Percentiles rank a stretch among this genome's conserved stretches.
Conservation (phyloP, 495 filamentous ascomycete genomes). For the Penicillium parvum region DNA sequence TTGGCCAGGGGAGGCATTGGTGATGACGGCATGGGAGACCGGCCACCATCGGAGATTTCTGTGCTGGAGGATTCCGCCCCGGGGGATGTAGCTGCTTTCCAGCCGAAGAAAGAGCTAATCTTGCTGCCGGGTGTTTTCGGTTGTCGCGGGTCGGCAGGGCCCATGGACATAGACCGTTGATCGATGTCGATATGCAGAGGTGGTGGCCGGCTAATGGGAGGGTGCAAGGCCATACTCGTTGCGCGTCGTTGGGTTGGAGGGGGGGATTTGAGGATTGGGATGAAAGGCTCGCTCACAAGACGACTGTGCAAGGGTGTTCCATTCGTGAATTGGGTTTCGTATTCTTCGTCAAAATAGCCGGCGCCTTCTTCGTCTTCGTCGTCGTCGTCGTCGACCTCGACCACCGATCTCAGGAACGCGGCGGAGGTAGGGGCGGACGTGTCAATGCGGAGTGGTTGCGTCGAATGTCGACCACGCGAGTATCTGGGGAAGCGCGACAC, state of each 20-base stretch:
- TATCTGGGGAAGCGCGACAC: slow-evolving; percentile 30
- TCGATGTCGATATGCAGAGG: slow-evolving; percentile 39
- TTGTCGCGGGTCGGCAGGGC: slow-evolving; percentile 30
- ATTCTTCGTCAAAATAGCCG: slow-evolving; percentile 30
- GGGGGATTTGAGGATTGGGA: slow-evolving; percentile 41
- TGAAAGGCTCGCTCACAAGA: slow-evolving; percentile 48
- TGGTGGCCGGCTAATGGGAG: slow-evolving; percentile 31
- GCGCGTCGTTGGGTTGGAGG: slow-evolving; percentile 32
- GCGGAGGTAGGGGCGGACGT: slow-evolving; percentile 30
- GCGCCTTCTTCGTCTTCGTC: slow-evolving; percentile 25
- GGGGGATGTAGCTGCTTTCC: slow-evolving; percentile 54
- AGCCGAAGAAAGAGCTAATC: slow-evolving; percentile 67
- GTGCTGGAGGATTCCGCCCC: slow-evolving; percentile 59
- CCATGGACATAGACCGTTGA: slow-evolving; percentile 29
- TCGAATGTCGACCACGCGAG: slow-evolving; percentile 31
- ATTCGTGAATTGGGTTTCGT: slow-evolving; percentile 40
- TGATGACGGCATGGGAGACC: slow-evolving; percentile 55
- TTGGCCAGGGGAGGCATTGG: slow-evolving; percentile 51
- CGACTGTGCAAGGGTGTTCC: slow-evolving; percentile 40
- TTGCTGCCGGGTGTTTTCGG: slow-evolving; percentile 60
- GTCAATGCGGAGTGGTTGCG: slow-evolving; percentile 36
- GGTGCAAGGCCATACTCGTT: slow-evolving; percentile 44
- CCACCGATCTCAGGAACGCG: slow-evolving; percentile 18
- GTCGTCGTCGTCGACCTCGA: slow-evolving; percentile 29
- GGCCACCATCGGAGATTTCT: slow-evolving; percentile 58